Percentiles rank a stretch among this genome's conserved stretches.
Evolutionary conservation across 345 rosid species (phyloP).

Genomic region (Gossypium bickii): DNA sequence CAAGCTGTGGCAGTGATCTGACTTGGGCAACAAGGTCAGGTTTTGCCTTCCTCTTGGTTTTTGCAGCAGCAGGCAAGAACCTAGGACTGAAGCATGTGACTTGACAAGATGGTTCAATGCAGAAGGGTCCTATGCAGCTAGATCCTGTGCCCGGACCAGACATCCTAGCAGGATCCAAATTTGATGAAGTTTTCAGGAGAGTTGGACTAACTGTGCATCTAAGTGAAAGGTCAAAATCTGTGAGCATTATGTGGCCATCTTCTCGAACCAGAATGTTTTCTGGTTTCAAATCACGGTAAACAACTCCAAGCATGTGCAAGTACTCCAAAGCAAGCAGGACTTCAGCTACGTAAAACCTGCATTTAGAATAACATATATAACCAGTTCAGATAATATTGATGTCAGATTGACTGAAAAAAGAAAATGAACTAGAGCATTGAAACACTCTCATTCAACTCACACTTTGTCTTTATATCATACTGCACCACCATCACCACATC

Average conservation of each 20-base stretch:
- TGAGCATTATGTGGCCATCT: conserved; percentile 98
- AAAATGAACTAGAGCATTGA: not conserved
- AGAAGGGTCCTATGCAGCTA: conserved; percentile 66
- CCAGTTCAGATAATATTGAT: not conserved
- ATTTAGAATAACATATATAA: not conserved
- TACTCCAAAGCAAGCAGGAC: conserved; percentile 94
- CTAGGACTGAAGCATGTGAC: conserved; percentile 92
- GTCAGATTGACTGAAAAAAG: not conserved
- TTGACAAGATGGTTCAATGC: conserved; percentile 68
- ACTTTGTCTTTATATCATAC: not conserved
- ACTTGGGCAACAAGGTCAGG: conserved; percentile 40
- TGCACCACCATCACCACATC: not conserved
- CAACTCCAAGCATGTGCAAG: conserved; percentile 93
- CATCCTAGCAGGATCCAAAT: conserved; percentile 45
- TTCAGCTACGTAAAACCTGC: conserved; percentile 91
- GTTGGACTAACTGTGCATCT: conserved; percentile 84
- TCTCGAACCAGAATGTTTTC: conserved; percentile 95
- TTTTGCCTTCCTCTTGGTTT: conserved; percentile 49
- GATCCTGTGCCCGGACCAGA: conserved; percentile 70
- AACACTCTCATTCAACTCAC: not conserved
- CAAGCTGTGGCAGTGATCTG: conserved; percentile 78
- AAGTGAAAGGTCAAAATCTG: conserved; percentile 88
- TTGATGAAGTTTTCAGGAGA: conserved; percentile 50
- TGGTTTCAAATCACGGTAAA: conserved; percentile 87
- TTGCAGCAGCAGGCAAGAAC: conserved; percentile 56